Conservation (phyloP, 176 grass and related monocot genomes). For the Themeda triandra region DNA sequence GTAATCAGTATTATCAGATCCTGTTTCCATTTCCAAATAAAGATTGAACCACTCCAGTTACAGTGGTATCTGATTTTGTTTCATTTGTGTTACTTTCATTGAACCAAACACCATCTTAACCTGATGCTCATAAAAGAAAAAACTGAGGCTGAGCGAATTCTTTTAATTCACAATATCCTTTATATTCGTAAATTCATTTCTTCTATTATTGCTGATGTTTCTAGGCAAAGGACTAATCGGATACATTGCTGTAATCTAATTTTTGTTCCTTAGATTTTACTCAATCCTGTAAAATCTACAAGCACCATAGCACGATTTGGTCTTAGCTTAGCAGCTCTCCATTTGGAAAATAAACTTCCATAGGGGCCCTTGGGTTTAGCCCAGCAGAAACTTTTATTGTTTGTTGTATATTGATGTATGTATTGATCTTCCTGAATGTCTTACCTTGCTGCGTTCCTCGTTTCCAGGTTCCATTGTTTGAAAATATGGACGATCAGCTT, state of each 20-base stretch:
- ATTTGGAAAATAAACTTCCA: not conserved
- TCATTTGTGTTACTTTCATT: not conserved
- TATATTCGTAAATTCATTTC: not conserved
- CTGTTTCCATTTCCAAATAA: not conserved
- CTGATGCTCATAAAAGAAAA: not conserved
- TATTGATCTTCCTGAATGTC: not conserved
- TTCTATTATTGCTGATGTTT: not conserved
- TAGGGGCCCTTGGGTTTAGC: not conserved
- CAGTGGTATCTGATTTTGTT: not conserved
- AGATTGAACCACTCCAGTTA: not conserved
- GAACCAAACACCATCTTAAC: not conserved
- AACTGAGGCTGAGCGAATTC: not conserved
- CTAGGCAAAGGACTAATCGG: not conserved
- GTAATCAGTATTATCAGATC: not conserved
- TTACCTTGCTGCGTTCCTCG: not conserved
- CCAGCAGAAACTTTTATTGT: not conserved
- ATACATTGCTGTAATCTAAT: not conserved
- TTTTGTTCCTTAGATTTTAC: not conserved
- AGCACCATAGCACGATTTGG: not conserved
- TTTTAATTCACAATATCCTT: not conserved
- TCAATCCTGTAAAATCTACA: not conserved
- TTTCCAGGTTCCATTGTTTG: conserved; percentile 86
- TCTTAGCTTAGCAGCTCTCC: not conserved
- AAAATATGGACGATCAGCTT: conserved; percentile 88
- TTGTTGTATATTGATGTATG: not conserved